Conservation (phyloP, 2,329 filamentous ascomycete species). For the Colletotrichum sansevieriae region DNA sequence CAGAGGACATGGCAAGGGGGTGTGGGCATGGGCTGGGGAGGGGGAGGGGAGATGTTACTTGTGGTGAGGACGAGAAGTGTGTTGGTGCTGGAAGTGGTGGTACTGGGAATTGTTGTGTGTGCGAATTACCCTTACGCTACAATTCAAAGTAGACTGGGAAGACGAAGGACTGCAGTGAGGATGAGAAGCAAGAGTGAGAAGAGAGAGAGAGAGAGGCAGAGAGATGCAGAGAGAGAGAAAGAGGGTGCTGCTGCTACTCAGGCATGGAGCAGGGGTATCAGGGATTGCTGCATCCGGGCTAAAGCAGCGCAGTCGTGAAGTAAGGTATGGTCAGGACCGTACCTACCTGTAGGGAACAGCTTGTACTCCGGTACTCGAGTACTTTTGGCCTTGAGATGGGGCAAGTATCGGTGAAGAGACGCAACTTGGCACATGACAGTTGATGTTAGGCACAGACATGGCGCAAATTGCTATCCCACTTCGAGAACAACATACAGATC, state of each 20-base stretch:
- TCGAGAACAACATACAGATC: conserved; percentile 41
- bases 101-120: background rate
- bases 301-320: conserved; percentile 30
- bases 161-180: background rate
- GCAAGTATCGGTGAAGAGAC: conserved; percentile 42
- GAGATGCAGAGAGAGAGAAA: background rate
- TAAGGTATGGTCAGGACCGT: conserved; percentile 5
- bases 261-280: conserved; percentile 33
- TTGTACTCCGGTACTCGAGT: conserved; percentile 26
- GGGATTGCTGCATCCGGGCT: conserved; percentile 37
- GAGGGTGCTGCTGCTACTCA: conserved; percentile 2
- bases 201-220: background rate
- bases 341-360: background rate
- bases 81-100: background rate
- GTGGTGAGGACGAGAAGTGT: conserved; percentile 1
- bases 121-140: background rate
- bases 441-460: conserved; percentile 39
- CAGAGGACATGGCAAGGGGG: conserved; percentile 12
- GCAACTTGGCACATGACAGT: conserved; percentile 42
- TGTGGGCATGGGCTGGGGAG: conserved; percentile 1
- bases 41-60: background rate
- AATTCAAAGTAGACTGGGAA: background rate
- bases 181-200: background rate
- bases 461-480: conserved; percentile 42
- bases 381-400: conserved; percentile 16